phyloP scores from a whole-genome alignment of 2,329 filamentous ascomycete genomes.

The Leptographium radiaticola region DNA sequence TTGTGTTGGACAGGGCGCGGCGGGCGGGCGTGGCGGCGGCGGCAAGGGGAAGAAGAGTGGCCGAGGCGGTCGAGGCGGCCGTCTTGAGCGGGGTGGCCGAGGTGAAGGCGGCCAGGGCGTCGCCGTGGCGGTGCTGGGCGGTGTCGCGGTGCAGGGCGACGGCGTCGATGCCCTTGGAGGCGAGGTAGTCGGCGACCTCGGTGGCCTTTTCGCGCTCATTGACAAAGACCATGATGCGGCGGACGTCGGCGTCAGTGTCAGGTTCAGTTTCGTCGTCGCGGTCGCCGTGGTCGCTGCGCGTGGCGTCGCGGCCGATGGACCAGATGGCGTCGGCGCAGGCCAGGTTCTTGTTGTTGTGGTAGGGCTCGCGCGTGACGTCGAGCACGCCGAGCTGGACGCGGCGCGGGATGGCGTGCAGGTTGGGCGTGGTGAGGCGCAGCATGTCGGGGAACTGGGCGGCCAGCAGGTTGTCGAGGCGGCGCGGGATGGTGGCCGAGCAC shows the following conservation, averaged over 20 bases:
- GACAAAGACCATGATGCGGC: slow-evolving; percentile 46
- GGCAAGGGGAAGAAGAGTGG: neutral
- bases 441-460: slow-evolving; percentile 71
- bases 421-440: slow-evolving; percentile 79
- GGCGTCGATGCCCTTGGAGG: slow-evolving; percentile 77
- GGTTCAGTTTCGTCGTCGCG: slow-evolving; percentile 28
- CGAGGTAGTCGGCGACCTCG: slow-evolving; percentile 66
- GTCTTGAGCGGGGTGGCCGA: slow-evolving; percentile 25
- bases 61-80: slow-evolving; percentile 1
- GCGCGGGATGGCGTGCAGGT: slow-evolving; percentile 88
- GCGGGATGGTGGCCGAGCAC: slow-evolving; percentile 92
- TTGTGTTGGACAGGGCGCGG: slow-evolving; percentile 58
- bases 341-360: slow-evolving; percentile 81
- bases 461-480: slow-evolving; percentile 77
- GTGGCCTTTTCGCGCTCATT: slow-evolving; percentile 36
- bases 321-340: slow-evolving; percentile 94
- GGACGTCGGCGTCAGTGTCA: slow-evolving; percentile 50
- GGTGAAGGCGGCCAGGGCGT: slow-evolving; percentile 68
- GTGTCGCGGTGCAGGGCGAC: slow-evolving; percentile 77
- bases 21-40: slow-evolving; percentile 14
- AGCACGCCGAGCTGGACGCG: slow-evolving; percentile 89
- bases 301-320: slow-evolving; percentile 70
- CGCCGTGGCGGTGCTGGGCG: slow-evolving; percentile 59
- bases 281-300: slow-evolving; percentile 32
- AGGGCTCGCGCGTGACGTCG: slow-evolving; percentile 84